Evolutionary conservation across 441 rosid species (phyloP).

Genomic region (Capsella rubella): DNA sequence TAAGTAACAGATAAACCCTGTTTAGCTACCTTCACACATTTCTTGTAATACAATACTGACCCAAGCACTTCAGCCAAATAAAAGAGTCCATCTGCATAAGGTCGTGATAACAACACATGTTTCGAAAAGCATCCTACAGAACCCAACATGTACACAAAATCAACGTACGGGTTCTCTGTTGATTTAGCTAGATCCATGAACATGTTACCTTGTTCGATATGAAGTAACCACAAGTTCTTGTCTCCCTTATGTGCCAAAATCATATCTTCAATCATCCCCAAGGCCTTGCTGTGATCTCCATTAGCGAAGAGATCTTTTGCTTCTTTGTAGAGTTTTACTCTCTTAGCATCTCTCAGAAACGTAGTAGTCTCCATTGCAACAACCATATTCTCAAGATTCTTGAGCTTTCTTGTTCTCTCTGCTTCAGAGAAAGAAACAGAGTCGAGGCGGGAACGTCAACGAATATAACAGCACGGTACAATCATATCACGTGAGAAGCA

Average conservation of each 20-base stretch:
- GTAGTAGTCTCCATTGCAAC: not conserved
- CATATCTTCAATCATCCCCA: conserved; percentile 11
- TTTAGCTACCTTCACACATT: not conserved
- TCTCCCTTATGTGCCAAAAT: not conserved
- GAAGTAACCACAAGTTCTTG: not conserved
- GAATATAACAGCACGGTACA: not conserved
- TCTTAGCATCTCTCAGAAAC: not conserved
- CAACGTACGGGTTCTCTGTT: not conserved
- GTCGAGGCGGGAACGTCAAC: not conserved
- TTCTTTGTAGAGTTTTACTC: not conserved
- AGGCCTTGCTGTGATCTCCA: conserved; percentile 8
- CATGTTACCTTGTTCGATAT: not conserved
- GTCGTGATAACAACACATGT: not conserved
- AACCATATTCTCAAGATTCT: not conserved
- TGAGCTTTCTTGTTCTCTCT: not conserved
- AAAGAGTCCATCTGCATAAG: not conserved
- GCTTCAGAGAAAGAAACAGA: conserved; percentile 4
- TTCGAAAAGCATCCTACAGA: not conserved
- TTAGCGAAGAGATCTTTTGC: not conserved
- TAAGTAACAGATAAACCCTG: not conserved
- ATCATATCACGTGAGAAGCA: conserved; percentile 1
- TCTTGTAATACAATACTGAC: conserved; percentile 16
- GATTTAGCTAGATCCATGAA: not conserved
- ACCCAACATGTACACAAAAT: conserved; percentile 4
- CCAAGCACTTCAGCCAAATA: not conserved